Evolutionary conservation across 1,284 basidiomycete genomes (phyloP).

Genomic region (Laetiporus sulphureus): DNA sequence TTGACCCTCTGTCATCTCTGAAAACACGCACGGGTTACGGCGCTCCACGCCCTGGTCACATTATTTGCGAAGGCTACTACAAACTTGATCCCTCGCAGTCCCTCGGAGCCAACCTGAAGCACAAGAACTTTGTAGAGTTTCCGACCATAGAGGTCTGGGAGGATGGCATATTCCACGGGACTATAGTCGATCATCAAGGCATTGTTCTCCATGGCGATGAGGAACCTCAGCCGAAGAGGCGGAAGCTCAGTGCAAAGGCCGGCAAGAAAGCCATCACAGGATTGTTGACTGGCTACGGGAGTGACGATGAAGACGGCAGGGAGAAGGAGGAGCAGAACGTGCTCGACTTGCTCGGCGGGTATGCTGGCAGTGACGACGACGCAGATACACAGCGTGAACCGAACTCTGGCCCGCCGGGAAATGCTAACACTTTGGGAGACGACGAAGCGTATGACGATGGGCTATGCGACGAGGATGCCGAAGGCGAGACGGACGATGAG

Average conservation of each 20-base stretch:
- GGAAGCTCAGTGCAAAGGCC: slow-evolving; percentile 42
- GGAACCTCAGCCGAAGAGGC: slow-evolving; percentile 40
- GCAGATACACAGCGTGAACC: slow-evolving; percentile 17
- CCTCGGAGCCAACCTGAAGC: slow-evolving; percentile 43
- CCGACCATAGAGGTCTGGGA: slow-evolving; percentile 74
- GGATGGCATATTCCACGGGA: slow-evolving; percentile 48
- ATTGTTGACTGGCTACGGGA: slow-evolving; percentile 62
- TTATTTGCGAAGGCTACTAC: slow-evolving; percentile 39
- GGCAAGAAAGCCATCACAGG: slow-evolving; percentile 50
- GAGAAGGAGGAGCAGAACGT: slow-evolving; percentile 29
- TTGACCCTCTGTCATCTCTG: slow-evolving; percentile 30
- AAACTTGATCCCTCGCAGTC: slow-evolving; percentile 45
- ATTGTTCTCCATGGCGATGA: slow-evolving; percentile 29
- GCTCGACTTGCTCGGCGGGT: slow-evolving; percentile 43
- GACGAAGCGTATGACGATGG: slow-evolving; percentile 11
- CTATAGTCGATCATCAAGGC: slow-evolving; percentile 46
- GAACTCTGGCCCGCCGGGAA: too few relatives aligned
- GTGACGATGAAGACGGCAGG: slow-evolving; percentile 39
- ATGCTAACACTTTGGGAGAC: background rate
- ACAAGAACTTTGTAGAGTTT: slow-evolving; percentile 73
- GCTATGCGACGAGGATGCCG: slow-evolving; percentile 24
- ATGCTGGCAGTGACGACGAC: slow-evolving; percentile 47
- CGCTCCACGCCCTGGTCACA: slow-evolving; percentile 22
- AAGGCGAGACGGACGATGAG: slow-evolving; percentile 21
- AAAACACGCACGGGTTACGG: slow-evolving; percentile 13